Evolutionary conservation across 2,329 filamentous ascomycete species (phyloP), one percentile per base, ranked within the genome.

Genomic region (Phialemonium atrogriseum): DNA sequence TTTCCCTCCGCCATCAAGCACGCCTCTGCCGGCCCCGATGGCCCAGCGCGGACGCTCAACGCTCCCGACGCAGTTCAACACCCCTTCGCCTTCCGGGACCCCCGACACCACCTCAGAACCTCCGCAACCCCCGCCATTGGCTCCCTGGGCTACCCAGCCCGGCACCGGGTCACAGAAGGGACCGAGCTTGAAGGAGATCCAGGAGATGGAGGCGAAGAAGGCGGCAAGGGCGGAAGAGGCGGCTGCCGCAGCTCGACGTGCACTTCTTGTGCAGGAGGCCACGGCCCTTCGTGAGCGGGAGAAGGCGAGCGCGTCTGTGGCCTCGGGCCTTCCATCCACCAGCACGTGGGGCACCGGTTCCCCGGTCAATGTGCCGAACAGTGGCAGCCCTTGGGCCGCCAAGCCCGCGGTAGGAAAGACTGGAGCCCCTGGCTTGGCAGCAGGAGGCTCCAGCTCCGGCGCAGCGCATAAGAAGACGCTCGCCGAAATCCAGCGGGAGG

Each of bases 401-500:
- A 85, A 84, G 56, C 75, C 79, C 3, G 58, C 63, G 1, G 58
- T 64, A 4, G 47, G 52, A 25, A 76, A 73, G 51, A n/a, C n/a
- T n/a, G n/a, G n/a, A n/a, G n/a, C n/a, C n/a, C n/a, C n/a, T n/a
- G 50, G 39, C 10, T 43, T 42, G 10, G 38, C 46, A 3, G 47
- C 44, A 10, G 43, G 46, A 5, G 36, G 49, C n/a, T 49, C 52
- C 5, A 48, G 52, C 16, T 47, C 54, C 11, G 49, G 55, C 18
- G 48, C 52, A 10, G 47, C 50, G 10, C 54, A 58, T 18, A 91
- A 93, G 67, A 95, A 95, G 72, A 94, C 87, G 0, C 68, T 96
- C 26, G 85, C 87, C 15, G 89, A 96, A 45, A 96, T 98, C 37
- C 91, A 96, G 55, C 88, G 88, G 41, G 91, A 98, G 60, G 91